Conservation (phyloP, 257 asterid species). For the Cruciata laevipes region DNA sequence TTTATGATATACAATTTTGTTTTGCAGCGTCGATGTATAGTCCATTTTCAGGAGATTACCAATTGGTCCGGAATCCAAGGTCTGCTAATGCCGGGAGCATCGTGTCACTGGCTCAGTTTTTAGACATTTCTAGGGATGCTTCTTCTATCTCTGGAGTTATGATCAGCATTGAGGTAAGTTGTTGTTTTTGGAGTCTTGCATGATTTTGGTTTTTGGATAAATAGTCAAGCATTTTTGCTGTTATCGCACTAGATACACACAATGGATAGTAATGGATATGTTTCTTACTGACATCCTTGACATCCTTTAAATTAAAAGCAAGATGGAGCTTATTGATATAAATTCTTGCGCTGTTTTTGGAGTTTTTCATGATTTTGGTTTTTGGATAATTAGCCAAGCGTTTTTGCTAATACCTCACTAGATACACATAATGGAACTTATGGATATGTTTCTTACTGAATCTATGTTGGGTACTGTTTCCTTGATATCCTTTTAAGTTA, state of each 20-base stretch:
- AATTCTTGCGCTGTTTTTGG: background rate
- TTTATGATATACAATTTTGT: slow-evolving; percentile 10
- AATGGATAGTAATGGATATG: background rate
- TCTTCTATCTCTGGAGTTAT: slow-evolving; percentile 63
- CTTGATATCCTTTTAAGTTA: background rate
- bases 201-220: background rate
- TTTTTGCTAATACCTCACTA: background rate
- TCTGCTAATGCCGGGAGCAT: slow-evolving; percentile 33
- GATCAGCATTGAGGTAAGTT: slow-evolving; percentile 62
- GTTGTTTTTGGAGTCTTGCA: background rate
- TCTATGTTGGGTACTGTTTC: too few species aligned
- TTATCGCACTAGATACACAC: background rate
- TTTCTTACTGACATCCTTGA: background rate
- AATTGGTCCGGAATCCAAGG: slow-evolving; percentile 45
- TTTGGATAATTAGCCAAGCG: background rate
- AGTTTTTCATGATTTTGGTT: background rate
- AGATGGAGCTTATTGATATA: slow-evolving; percentile 2
- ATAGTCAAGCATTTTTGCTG: background rate
- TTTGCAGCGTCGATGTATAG: slow-evolving; percentile 53
- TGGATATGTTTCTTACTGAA: background rate
- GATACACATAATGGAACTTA: background rate
- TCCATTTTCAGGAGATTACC: slow-evolving; percentile 16
- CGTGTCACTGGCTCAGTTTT: slow-evolving; percentile 45
- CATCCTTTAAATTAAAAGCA: background rate
- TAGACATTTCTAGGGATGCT: slow-evolving; percentile 47